These are phyloP conservation scores for Starmerella apicola DNA, from an alignment of 805 yeast genomes.

Conservation along the genomic window DNA sequence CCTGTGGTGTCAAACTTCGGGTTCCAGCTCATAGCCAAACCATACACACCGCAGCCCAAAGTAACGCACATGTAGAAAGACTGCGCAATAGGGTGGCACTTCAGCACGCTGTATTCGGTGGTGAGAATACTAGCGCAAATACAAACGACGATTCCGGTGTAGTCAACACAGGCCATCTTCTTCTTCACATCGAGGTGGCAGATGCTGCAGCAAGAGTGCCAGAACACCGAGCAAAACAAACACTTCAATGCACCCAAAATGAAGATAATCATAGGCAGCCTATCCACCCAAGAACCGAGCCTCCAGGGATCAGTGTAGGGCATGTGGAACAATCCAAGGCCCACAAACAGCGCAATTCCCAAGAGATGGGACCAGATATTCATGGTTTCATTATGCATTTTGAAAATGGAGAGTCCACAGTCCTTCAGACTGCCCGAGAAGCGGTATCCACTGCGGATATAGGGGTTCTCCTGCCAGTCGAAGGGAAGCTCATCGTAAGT, in stretches of 20 bases:
- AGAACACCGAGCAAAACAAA: slow-evolving; percentile 60
- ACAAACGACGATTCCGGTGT: slow-evolving; percentile 82
- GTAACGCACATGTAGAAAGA: slow-evolving; percentile 48
- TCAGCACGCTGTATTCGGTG: slow-evolving; percentile 69
- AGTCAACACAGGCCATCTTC: slow-evolving; percentile 84
- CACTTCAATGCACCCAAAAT: slow-evolving; percentile 65
- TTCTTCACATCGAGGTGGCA: slow-evolving; percentile 49
- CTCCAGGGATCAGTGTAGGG: slow-evolving; percentile 47
- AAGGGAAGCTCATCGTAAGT: slow-evolving; percentile 82
- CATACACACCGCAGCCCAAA: slow-evolving; percentile 51
- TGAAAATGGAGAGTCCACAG: slow-evolving; percentile 49
- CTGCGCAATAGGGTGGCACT: slow-evolving; percentile 41
- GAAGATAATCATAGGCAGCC: slow-evolving; percentile 48
- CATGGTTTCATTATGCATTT: slow-evolving; percentile 72
- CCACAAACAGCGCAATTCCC: slow-evolving; percentile 51
- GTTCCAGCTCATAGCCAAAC: slow-evolving; percentile 80
- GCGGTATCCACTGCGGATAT: slow-evolving; percentile 71
- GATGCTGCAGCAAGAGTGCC: slow-evolving; percentile 88
- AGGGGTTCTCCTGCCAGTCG: slow-evolving; percentile 88
- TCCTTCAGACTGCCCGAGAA: slow-evolving; percentile 53
- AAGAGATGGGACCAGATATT: slow-evolving; percentile 87
- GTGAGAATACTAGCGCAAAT: slow-evolving; percentile 82
- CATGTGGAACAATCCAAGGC: slow-evolving; percentile 45
- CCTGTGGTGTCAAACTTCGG: slow-evolving; percentile 83
- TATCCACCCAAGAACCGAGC: slow-evolving; percentile 34